phyloP scores from a whole-genome alignment of 768 basidiomycete genomes.

The Lactarius psammicola region DNA sequence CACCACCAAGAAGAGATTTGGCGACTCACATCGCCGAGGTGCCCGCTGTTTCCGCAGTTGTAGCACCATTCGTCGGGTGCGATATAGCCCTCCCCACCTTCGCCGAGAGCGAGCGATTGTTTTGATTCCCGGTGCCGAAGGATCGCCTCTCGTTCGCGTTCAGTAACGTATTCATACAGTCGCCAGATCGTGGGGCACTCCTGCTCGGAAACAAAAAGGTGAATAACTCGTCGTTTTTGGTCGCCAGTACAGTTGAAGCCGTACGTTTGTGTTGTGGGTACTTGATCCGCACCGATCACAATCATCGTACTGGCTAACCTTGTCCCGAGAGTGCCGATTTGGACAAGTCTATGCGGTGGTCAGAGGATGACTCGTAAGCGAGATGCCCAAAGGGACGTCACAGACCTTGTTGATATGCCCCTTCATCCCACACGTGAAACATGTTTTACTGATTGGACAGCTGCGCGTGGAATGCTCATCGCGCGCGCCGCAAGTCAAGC shows the following conservation, averaged over 20 bases:
- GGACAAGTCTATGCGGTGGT: conserved; percentile 58
- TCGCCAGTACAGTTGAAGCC: conserved; percentile 28
- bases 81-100: conserved; percentile 79
- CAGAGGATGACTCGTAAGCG: background rate
- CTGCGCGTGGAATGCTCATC: conserved; percentile 76
- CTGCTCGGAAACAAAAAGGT: conserved; percentile 38
- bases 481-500: conserved; percentile 75
- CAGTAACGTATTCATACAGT: conserved; percentile 67
- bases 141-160: conserved; percentile 48
- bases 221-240: background rate
- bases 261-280: conserved; percentile 63
- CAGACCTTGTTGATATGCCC: conserved; percentile 72
- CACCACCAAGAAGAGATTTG: background rate
- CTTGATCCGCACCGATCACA: conserved; percentile 70
- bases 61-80: conserved; percentile 77
- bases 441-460: conserved; percentile 79
- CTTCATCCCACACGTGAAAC: conserved; percentile 80
- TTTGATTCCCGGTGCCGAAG: conserved; percentile 50
- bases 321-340: conserved; percentile 47
- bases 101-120: conserved; percentile 50
- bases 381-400: conserved; percentile 5
- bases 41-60: conserved; percentile 70
- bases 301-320: conserved; percentile 40
- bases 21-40: conserved; percentile 72
- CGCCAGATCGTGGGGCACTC: conserved; percentile 86